These are phyloP conservation scores for Ambrosiella xylebori DNA, from an alignment of 2,329 filamentous ascomycete genomes.

Conservation along the genomic window DNA sequence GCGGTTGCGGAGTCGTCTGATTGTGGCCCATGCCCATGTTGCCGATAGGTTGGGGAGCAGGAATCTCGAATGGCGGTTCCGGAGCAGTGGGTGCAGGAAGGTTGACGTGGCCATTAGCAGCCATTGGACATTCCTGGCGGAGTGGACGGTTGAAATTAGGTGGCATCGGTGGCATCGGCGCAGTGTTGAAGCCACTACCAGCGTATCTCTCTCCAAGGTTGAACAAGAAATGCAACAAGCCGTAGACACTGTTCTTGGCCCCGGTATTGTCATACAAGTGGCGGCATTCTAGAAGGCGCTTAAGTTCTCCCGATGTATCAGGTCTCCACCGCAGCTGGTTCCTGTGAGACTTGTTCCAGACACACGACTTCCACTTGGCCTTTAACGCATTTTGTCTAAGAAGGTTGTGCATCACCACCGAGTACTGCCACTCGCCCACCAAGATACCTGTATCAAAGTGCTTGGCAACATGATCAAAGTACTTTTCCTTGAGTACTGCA, in stretches of 20 bases:
- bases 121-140: slow-evolving; percentile 14
- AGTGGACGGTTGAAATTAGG: slow-evolving; percentile 14
- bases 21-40: background rate
- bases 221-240: slow-evolving; percentile 27
- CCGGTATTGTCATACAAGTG: slow-evolving; percentile 25
- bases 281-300: slow-evolving; percentile 28
- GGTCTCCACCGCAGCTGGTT: slow-evolving; percentile 25
- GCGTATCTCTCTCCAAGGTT: slow-evolving; percentile 23
- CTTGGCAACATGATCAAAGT: slow-evolving; percentile 30
- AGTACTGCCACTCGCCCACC: slow-evolving; percentile 28
- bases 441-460: slow-evolving; percentile 28
- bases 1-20: background rate
- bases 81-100: slow-evolving; percentile 5
- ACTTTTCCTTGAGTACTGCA: slow-evolving; percentile 23
- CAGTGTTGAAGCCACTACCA: slow-evolving; percentile 21
- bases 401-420: slow-evolving; percentile 27
- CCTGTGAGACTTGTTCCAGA: slow-evolving; percentile 28
- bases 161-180: slow-evolving; percentile 15
- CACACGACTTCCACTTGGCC: slow-evolving; percentile 28
- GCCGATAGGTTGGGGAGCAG: background rate
- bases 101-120: slow-evolving; percentile 9
- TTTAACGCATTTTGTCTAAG: slow-evolving; percentile 28
- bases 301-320: slow-evolving; percentile 26
- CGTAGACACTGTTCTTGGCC: slow-evolving; percentile 12
- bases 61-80: slow-evolving; percentile 7